phyloP scores from a whole-genome alignment of 73 alveolate genomes.

The Durusdinium trenchii region DNA sequence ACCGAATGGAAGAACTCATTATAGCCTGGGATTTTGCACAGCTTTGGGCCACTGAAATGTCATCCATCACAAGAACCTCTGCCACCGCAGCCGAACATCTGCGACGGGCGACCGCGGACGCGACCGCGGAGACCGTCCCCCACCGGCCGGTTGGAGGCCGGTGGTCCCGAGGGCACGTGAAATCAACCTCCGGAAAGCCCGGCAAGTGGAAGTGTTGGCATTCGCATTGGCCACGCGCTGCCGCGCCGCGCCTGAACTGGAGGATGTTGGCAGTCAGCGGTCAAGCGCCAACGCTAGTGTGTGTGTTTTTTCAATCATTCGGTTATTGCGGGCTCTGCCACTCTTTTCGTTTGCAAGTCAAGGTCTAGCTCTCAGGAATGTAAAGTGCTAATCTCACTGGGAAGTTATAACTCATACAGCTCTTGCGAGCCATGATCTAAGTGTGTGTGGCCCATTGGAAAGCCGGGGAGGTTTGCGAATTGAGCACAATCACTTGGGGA shows the following conservation, averaged over 20 bases:
- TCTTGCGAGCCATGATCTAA: too few species aligned
- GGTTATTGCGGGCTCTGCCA: neutral
- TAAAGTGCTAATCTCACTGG: too few species aligned
- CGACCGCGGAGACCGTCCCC: neutral
- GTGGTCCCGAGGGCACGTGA: conserved; percentile 35
- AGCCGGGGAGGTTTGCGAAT: too few species aligned
- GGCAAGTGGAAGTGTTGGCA: conserved; percentile 60
- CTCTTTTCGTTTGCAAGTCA: too few species aligned
- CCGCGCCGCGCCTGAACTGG: neutral
- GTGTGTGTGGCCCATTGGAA: too few species aligned
- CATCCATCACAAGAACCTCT: neutral
- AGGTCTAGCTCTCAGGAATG: neutral
- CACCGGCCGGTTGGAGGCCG: neutral
- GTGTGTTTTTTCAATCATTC: neutral
- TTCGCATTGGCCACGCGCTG: conserved; percentile 49
- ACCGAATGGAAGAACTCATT: neutral
- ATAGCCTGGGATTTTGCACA: neutral
- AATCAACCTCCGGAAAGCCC: conserved; percentile 56
- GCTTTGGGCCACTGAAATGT: neutral
- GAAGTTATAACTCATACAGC: too few species aligned
- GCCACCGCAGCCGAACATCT: too few species aligned
- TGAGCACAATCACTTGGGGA: too few species aligned
- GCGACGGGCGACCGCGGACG: neutral
- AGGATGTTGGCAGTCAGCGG: neutral
- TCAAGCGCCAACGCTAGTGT: neutral